Percentiles rank a stretch among this genome's conserved stretches.
These are phyloP conservation scores for Trifolium fragiferum DNA, from an alignment of 306 rosid genomes.

Conservation along the genomic window DNA sequence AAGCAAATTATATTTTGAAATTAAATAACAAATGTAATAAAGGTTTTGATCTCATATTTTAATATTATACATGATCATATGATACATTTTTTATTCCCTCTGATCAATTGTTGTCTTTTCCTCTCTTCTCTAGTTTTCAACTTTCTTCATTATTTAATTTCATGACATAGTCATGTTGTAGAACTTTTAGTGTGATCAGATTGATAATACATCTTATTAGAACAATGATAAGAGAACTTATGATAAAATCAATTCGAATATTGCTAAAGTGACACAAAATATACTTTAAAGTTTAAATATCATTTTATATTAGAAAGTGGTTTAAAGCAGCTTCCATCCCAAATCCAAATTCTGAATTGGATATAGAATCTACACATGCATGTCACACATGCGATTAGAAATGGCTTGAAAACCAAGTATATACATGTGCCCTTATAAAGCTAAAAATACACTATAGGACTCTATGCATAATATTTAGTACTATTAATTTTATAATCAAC, in stretches of 20 bases:
- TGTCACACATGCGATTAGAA: slow-evolving; percentile 64
- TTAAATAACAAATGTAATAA: neutral
- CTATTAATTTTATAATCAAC: too few species aligned
- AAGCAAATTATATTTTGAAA: too few species aligned
- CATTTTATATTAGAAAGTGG: neutral
- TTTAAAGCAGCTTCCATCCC: slow-evolving; percentile 3
- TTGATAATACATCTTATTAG: neutral
- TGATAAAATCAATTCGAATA: slow-evolving; percentile 10
- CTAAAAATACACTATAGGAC: neutral
- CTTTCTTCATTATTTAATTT: slow-evolving; percentile 8
- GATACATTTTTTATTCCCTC: too few species aligned
- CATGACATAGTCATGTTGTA: neutral
- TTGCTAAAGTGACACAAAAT: slow-evolving; percentile 13
- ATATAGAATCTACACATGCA: slow-evolving; percentile 57
- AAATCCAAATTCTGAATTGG: slow-evolving; percentile 45
- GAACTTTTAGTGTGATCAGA: slow-evolving; percentile 6
- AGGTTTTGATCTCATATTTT: neutral
- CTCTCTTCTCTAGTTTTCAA: neutral
- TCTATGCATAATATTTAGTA: too few species aligned
- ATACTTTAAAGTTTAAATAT: slow-evolving; percentile 3
- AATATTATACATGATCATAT: too few species aligned
- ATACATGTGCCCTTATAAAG: slow-evolving; percentile 49
- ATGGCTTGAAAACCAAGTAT: slow-evolving; percentile 49
- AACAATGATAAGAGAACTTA: slow-evolving; percentile 1
- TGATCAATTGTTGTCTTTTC: neutral